Evolutionary conservation across 2,329 filamentous ascomycete species (phyloP), one percentile per base, ranked within the genome.

Genomic region (Rugonectria rugulosa): DNA sequence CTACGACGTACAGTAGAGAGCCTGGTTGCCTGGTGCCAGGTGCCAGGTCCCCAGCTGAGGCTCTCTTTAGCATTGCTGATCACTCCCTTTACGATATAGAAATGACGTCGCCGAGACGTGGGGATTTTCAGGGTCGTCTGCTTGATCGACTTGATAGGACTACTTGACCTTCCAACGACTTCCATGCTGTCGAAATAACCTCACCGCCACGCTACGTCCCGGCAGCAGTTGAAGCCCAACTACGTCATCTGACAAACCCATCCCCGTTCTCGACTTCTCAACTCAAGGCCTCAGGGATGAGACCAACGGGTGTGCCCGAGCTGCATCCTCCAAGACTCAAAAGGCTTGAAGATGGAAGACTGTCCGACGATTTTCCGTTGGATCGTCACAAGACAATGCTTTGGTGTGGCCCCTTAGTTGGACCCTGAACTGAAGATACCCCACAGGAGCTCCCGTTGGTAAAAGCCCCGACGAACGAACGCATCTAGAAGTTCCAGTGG

Each of bases 81-180:
- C 62, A 36, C 47, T 50, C 41, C 49, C 53, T 40, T 27, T 53
- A 40, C 11, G 27, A 40, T 20, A 20, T 15, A 9, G 26, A 11
- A 24, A 56, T 65, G 62, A 67, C 64, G 60, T 65, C 47, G 52
- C 26, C 40, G 43, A 31, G 10, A 44, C 36, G 44, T 41, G 48
- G 52, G 17, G 52, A 36, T 53, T 54, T 59, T 55, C 51, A 64
- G 62, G 62, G 64, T 66, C 60, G 24, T n/a, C n/a, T n/a, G n/a
- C n/a, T n/a, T n/a, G n/a, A n/a, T n/a, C n/a, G n/a, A n/a, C n/a
- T n/a, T n/a, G n/a, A n/a, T n/a, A n/a, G n/a, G n/a, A n/a, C n/a
- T n/a, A n/a, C n/a, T n/a, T n/a, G n/a, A n/a, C n/a, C 27, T 66
- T 66, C 64, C 21, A 58, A 5, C 32, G 38, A 24, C 40, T 66